Base-by-base conservation (phyloP, 225 moss, liverwort and hornwort genomes). In the Pleurozium schreberi region DNA sequence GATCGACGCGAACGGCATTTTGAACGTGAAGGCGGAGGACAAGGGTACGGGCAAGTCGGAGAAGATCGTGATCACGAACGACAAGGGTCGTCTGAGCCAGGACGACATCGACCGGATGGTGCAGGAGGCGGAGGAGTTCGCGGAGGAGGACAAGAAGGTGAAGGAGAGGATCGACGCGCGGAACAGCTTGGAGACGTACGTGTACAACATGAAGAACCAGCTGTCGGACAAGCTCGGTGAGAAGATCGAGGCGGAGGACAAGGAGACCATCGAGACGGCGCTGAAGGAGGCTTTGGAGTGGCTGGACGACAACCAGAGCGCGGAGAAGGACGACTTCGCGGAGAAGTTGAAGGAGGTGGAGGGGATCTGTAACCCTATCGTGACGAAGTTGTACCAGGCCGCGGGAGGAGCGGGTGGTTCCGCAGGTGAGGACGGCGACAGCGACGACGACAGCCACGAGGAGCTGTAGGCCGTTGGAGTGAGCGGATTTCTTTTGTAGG, bases 361-460 rank as follows among this genome's bases (percentile, higher is more conserved):
- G 61, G 85, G 85, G 13, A 61, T 85, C 19, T 85, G 85, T 49
- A 85, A 75, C 36, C 85, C 85, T 28, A 85, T 85, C 47, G 85
- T 85, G 74, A 85, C 85, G 61, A 85, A 85, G 85, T 61, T 75
- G 75, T 85, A 85, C 75, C 85, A 85, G 49, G 75, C 85, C 3
- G 85, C 85, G 18, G 85, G 85, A 27, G 85, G 38, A 74, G 85
- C 75, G 16, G 36, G 9, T 18, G 83, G 87, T 15, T 23, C 88
- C 73, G 63, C 22, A 2, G 40, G 86, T 3, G 86, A 86, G 76
- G 86, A 86, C 76, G 67, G 45, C 36, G 87, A 87, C 87, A 87
- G 88, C 25, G 94, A 94, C 63, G 92, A 89, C 62, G 94, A 94
- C 2, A 14, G 82, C 22, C 93, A 94, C 47, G 94, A 94, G 85